These are phyloP conservation scores for Aeschynomene evenia DNA, from an alignment of 306 rosid genomes.

Conservation along the genomic window DNA sequence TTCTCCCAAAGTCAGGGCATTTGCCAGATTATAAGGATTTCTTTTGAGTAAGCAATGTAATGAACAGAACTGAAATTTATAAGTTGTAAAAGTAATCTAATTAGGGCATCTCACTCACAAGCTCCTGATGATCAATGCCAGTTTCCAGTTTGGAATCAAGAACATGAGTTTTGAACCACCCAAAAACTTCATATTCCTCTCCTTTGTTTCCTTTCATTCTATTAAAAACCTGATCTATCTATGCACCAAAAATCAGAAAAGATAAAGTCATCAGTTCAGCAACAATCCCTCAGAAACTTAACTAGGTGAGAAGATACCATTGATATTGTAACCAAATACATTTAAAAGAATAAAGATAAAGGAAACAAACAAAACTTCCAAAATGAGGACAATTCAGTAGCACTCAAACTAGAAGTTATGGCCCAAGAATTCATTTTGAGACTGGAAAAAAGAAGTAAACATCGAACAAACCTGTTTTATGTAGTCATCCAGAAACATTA, in stretches of 20 bases:
- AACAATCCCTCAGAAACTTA: constrained; percentile 29
- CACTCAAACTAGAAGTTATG: constrained; percentile 8
- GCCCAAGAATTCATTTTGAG: constrained; percentile 12
- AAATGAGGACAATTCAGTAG: constrained; percentile 3
- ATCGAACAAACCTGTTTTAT: constrained; percentile 62
- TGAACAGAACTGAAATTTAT: constrained; percentile 24
- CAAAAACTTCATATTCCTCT: constrained; percentile 54
- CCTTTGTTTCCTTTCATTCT: constrained; percentile 57
- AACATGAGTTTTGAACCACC: constrained; percentile 75
- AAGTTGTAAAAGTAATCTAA: constrained; percentile 15
- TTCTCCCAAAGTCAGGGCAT: constrained; percentile 8
- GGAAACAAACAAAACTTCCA: neutral
- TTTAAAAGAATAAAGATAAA: neutral
- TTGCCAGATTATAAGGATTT: neutral
- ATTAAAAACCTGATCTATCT: constrained; percentile 65
- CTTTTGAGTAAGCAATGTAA: constrained; percentile 12
- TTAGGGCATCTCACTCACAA: constrained; percentile 68
- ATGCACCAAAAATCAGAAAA: constrained; percentile 34
- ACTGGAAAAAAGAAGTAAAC: neutral
- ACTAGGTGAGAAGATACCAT: neutral
- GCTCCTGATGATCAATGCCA: constrained; percentile 80
- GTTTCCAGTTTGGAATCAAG: constrained; percentile 68
- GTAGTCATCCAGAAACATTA: constrained; percentile 86
- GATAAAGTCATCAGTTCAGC: neutral
- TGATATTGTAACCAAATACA: neutral